Base-by-base conservation (phyloP, 2,329 filamentous ascomycete species). In the Penicillium griseofulvum region DNA sequence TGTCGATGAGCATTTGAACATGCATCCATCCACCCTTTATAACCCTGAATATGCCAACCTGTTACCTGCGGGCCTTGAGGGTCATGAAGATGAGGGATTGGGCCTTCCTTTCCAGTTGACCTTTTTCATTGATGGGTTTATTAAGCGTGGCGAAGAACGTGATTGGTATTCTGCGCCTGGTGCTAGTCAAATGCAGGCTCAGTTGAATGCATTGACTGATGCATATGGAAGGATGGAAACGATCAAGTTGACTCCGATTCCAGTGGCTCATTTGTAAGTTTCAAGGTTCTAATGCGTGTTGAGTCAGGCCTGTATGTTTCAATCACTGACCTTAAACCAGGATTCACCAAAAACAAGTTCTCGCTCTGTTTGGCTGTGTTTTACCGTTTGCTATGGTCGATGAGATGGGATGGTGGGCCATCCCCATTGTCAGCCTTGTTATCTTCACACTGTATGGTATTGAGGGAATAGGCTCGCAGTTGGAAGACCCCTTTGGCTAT, bases 401-500 rank as follows among this genome's bases (percentile, higher is more conserved):
- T 43, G 81, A 86, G 49, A 83, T 86, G 74, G 79, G 79, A 5
- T 87, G 83, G 84, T 87, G 82, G 80, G 76, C 80, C 0, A 74
- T 87, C 1, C 78, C 81, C 1, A 79, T 87, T 28, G 81, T 84
- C 0, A 79, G 78, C 1, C 77, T 87, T 12, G 80, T 87, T 5
- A 80, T 81, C 4, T 87, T 87, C 62, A 87, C 85, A 0, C 72
- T 87, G 2, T 87, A 87, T 57, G 83, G 83, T 0, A 85, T 85
- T 26, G 83, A 85, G 57, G 84, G 83, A 1, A 87, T 87, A 52
- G 84, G 83, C 11, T 79, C 78, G 4, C 84, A 86, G 68, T 73
- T 87, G 1, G 85, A 87, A 65, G 85, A 87, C 65, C 85, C 85
- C 1, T 87, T 87, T 66, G 85, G 85, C 2, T 84, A 84, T 53